Conservation (phyloP, 164 flowering plant species). For the Liquidambar formosana region DNA sequence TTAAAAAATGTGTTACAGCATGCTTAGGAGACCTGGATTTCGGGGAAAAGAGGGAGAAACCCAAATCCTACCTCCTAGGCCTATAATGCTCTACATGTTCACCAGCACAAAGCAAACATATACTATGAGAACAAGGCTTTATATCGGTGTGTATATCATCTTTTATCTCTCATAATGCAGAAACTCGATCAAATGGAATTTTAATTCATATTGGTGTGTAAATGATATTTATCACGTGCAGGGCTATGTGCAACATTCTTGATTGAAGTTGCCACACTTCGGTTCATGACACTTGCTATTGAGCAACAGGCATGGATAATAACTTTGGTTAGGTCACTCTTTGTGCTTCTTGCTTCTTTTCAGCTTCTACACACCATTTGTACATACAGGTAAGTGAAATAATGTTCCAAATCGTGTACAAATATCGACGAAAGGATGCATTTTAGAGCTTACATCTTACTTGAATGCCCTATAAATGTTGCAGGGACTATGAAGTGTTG, state of each 20-base stretch:
- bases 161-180: not conserved
- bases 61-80: too few species aligned
- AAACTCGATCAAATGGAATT: not conserved
- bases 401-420: too few species aligned
- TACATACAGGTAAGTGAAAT: constrained; percentile 56
- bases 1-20: too few species aligned
- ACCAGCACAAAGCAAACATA: constrained; percentile 72
- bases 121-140: constrained; percentile 54
- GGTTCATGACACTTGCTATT: constrained; percentile 28
- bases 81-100: constrained; percentile 59
- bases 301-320: constrained; percentile 47
- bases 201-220: too few species aligned
- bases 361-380: constrained; percentile 55
- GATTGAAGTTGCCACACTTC: constrained; percentile 39
- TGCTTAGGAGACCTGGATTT: too few species aligned
- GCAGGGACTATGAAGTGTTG: constrained; percentile 71
- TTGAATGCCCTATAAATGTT: not conserved
- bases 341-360: constrained; percentile 31
- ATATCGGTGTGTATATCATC: constrained; percentile 42
- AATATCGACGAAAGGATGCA: not conserved
- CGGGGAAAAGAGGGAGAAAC: too few species aligned
- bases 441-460: too few species aligned
- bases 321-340: constrained; percentile 32
- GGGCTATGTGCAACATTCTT: constrained; percentile 53
- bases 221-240: constrained; percentile 18